These are phyloP conservation scores for Allomyces arbusculus DNA, from an alignment of 192 early-diverging fungal species.

Conservation along the genomic window DNA sequence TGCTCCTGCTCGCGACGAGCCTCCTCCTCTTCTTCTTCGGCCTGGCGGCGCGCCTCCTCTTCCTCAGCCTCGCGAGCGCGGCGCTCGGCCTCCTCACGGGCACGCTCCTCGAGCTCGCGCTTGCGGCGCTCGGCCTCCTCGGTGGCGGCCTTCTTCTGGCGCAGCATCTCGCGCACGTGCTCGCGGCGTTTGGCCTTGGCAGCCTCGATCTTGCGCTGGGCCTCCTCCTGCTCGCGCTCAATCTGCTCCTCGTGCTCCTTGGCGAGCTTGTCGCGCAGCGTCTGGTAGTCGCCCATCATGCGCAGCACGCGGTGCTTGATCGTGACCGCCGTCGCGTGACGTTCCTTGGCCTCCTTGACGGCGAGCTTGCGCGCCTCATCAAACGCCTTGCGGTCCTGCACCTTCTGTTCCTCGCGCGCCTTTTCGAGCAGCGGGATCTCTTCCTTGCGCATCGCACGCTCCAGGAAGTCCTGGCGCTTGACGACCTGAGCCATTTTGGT, in stretches of 20 bases:
- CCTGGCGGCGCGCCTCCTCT: slow-evolving; percentile 10
- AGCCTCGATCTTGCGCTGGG: slow-evolving; percentile 37
- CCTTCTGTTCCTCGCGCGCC: slow-evolving; percentile 80
- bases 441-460: slow-evolving; percentile 77
- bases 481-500: slow-evolving; percentile 47
- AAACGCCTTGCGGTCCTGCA: slow-evolving; percentile 57
- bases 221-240: slow-evolving; percentile 31
- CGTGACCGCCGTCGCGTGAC: slow-evolving; percentile 49
- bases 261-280: slow-evolving; percentile 29
- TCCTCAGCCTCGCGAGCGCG: slow-evolving; percentile 17
- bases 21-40: slow-evolving; percentile 23
- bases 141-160: slow-evolving; percentile 18
- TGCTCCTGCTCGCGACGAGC: slow-evolving; percentile 13
- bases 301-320: slow-evolving; percentile 59
- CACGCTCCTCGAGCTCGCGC: slow-evolving; percentile 11
- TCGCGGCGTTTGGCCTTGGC: slow-evolving; percentile 53
- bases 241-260: slow-evolving; percentile 38
- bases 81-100: slow-evolving; percentile 14
- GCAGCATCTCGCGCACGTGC: slow-evolving; percentile 28
- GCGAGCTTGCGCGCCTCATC: slow-evolving; percentile 48
- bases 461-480: slow-evolving; percentile 73
- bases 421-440: slow-evolving; percentile 76
- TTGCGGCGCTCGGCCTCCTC: slow-evolving; percentile 17
- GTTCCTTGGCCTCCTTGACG: slow-evolving; percentile 35
- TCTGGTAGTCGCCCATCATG: slow-evolving; percentile 62